A percentile compares a stretch with the other conserved stretches of the same genome.
Evolutionary conservation across 495 filamentous ascomycete species (phyloP).

Genomic region (Lasiosphaeris hirsuta): DNA sequence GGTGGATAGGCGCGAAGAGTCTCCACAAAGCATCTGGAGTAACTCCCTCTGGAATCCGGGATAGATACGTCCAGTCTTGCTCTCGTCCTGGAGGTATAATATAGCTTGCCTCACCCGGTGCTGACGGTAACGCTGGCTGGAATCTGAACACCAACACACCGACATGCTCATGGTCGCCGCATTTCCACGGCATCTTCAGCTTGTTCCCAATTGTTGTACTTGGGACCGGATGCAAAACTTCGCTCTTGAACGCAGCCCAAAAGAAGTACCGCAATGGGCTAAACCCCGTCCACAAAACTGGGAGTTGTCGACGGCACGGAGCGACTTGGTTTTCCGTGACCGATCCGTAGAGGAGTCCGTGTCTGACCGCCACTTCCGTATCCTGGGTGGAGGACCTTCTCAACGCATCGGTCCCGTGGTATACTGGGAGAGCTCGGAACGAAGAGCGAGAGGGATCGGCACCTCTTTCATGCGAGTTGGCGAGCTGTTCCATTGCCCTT

Average conservation of each 20-base stretch:
- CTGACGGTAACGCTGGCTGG: not conserved
- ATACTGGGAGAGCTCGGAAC: not conserved
- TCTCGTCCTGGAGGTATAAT: not conserved
- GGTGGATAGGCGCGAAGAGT: not conserved
- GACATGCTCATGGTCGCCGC: not conserved
- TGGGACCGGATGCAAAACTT: not conserved
- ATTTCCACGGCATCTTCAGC: not conserved
- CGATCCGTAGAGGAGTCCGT: not conserved
- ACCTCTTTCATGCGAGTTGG: not conserved
- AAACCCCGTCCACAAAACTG: not conserved
- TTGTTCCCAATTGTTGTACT: not conserved
- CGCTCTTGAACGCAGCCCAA: not conserved
- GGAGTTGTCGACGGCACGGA: not conserved
- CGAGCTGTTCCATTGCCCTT: not conserved
- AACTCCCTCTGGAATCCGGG: not conserved
- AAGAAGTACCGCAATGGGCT: constrained; percentile 1
- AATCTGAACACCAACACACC: not conserved
- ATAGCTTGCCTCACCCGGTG: not conserved
- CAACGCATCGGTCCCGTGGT: not conserved
- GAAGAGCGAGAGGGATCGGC: not conserved
- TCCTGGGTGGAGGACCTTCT: not conserved
- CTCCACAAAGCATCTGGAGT: not conserved
- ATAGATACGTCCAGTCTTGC: not conserved
- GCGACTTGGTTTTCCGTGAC: not conserved
- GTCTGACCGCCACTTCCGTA: not conserved